Evolutionary conservation across 1,139 yeast genomes (phyloP).

Genomic region (Geotrichum phurueaensis): DNA sequence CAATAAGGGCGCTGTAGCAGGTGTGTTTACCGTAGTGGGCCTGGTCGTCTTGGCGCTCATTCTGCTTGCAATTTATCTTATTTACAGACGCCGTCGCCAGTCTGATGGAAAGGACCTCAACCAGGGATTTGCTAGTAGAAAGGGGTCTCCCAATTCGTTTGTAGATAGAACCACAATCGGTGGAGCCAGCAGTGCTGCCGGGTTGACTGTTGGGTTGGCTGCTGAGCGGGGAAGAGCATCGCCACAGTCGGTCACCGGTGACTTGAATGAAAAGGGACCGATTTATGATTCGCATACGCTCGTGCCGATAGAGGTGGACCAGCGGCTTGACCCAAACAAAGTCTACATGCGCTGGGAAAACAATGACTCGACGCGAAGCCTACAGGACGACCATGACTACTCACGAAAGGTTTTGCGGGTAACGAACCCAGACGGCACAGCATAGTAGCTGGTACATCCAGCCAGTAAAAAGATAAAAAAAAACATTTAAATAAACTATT

Average conservation of each 20-base stretch:
- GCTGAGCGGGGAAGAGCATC: slow-evolving; percentile 10
- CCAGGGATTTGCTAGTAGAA: slow-evolving; percentile 16
- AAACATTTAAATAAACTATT: neutral
- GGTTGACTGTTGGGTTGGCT: slow-evolving; percentile 10
- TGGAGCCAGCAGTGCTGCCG: slow-evolving; percentile 23
- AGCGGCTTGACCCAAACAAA: slow-evolving; percentile 60
- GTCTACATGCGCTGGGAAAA: slow-evolving; percentile 50
- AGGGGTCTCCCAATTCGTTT: slow-evolving; percentile 12
- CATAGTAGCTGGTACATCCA: neutral
- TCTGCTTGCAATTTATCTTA: slow-evolving; percentile 28
- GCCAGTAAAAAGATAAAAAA: neutral
- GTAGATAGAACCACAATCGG: slow-evolving; percentile 15
- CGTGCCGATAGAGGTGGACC: slow-evolving; percentile 53
- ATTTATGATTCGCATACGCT: slow-evolving; percentile 28
- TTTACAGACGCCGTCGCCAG: slow-evolving; percentile 19
- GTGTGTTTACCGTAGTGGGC: slow-evolving; percentile 69
- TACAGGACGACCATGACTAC: slow-evolving; percentile 71
- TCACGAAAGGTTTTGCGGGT: slow-evolving; percentile 63
- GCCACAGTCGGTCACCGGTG: neutral
- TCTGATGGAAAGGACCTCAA: slow-evolving; percentile 22
- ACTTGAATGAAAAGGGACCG: slow-evolving; percentile 12
- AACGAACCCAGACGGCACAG: slow-evolving; percentile 48
- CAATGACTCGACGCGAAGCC: slow-evolving; percentile 52
- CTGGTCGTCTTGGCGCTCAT: slow-evolving; percentile 45
- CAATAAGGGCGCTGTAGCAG: slow-evolving; percentile 62